A percentile compares a stretch with the other conserved stretches of the same genome.
phyloP scores from a whole-genome alignment of 371 early-diverging fungal species.

The Mortierella sp. region DNA sequence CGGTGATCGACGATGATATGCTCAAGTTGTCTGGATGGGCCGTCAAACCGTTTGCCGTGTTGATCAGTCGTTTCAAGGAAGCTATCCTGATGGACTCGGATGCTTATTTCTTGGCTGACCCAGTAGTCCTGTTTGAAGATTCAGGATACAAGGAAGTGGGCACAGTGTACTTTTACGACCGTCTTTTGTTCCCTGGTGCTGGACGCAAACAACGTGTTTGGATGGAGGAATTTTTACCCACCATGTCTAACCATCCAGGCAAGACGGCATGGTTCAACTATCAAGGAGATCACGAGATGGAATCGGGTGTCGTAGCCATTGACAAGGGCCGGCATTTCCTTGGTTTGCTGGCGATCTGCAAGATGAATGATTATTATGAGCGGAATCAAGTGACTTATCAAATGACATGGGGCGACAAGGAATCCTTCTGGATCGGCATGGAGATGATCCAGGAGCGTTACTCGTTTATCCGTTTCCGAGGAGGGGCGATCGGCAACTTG shows the following conservation, averaged over 20 bases:
- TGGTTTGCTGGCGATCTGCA: constrained; percentile 69
- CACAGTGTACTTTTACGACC: constrained; percentile 74
- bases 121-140: constrained; percentile 68
- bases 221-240: constrained; percentile 65
- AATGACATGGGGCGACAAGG: constrained; percentile 66
- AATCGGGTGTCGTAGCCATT: constrained; percentile 74
- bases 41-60: constrained; percentile 71
- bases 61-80: constrained; percentile 72
- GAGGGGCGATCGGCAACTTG: constrained; percentile 64
- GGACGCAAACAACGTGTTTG: constrained; percentile 54
- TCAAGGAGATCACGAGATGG: constrained; percentile 68
- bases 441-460: constrained; percentile 69
- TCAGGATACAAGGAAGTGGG: constrained; percentile 68
- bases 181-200: constrained; percentile 61
- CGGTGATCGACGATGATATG: constrained; percentile 59
- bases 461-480: constrained; percentile 61
- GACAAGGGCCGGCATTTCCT: constrained; percentile 62
- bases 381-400: constrained; percentile 62
- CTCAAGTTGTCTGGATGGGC: constrained; percentile 68
- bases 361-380: constrained; percentile 64
- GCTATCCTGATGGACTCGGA: constrained; percentile 86
- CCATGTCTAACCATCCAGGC: constrained; percentile 58
- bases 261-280: constrained; percentile 63
- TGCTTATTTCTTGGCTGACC: constrained; percentile 71
- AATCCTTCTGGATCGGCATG: constrained; percentile 67